These are phyloP conservation scores for Pugionium cornutum DNA, from an alignment of 345 rosid genomes.

Conservation along the genomic window DNA sequence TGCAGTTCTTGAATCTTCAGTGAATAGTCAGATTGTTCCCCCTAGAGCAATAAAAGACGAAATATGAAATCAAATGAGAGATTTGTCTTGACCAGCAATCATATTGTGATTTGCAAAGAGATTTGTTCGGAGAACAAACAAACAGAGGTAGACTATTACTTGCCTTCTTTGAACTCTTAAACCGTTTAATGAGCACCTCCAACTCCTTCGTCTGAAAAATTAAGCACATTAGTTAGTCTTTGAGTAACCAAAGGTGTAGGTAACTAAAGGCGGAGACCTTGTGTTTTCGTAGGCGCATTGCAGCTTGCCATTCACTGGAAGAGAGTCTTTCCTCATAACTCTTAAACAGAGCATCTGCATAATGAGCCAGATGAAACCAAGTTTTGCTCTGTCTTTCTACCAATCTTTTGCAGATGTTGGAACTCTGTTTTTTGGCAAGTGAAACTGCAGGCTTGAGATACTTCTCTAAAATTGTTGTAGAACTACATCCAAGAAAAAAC, in stretches of 20 bases:
- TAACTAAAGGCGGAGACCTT: constrained; percentile 54
- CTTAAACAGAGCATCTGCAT: constrained; percentile 87
- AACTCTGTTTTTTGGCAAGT: constrained; percentile 57
- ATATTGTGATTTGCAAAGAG: constrained; percentile 3
- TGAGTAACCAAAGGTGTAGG: background rate
- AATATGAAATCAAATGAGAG: constrained; percentile 7
- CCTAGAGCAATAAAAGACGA: constrained; percentile 48
- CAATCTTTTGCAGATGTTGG: constrained; percentile 54
- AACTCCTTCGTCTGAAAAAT: constrained; percentile 64
- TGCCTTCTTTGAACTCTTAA: constrained; percentile 69
- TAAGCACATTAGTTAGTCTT: constrained; percentile 15
- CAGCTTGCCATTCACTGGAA: constrained; percentile 98
- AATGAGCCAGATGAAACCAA: constrained; percentile 92
- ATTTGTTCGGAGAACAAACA: constrained; percentile 18
- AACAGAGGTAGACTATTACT: constrained; percentile 22
- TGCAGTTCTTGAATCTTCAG: constrained; percentile 81
- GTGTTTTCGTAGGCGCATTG: constrained; percentile 82
- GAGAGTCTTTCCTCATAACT: constrained; percentile 85
- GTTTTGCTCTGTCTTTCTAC: constrained; percentile 74
- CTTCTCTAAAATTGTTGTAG: constrained; percentile 90
- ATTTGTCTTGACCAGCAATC: constrained; percentile 5
- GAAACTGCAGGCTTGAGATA: constrained; percentile 91
- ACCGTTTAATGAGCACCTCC: constrained; percentile 69
- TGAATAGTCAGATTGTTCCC: constrained; percentile 71
- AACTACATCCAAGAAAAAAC: constrained; percentile 55